Percentiles rank a stretch among this genome's conserved stretches.
These are phyloP conservation scores for Leptographium procerum DNA, from an alignment of 2,329 filamentous ascomycete species.

Conservation along the genomic window DNA sequence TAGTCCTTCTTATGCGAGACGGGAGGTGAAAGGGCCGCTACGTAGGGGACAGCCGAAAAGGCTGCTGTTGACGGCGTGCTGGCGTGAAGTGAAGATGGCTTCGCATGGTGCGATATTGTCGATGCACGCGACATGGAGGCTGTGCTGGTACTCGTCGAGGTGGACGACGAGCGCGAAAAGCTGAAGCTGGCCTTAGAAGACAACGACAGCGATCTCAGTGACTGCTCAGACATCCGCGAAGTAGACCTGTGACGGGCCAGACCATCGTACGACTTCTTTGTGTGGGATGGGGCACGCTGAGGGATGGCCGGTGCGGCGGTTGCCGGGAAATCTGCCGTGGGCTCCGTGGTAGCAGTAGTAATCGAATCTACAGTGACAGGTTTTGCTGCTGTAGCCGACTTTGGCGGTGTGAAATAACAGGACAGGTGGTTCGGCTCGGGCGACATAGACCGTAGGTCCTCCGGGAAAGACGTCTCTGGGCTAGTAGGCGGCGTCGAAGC, in stretches of 20 bases:
- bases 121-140: slow-evolving; percentile 26
- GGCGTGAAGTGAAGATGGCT: slow-evolving; percentile 6
- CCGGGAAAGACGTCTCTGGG: slow-evolving; percentile 49
- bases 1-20: slow-evolving; percentile 27
- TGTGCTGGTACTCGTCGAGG: slow-evolving; percentile 37
- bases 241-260: slow-evolving; percentile 35
- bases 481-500: slow-evolving; percentile 53
- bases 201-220: slow-evolving; percentile 37
- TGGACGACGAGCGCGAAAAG: slow-evolving; percentile 47
- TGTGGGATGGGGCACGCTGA: slow-evolving; percentile 71
- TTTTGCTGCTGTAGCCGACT: slow-evolving; percentile 12
- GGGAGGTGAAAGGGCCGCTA: slow-evolving; percentile 13
- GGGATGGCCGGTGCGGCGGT: slow-evolving; percentile 56
- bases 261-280: slow-evolving; percentile 69
- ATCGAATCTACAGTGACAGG: slow-evolving; percentile 30
- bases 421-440: slow-evolving; percentile 56
- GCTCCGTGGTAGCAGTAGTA: slow-evolving; percentile 2
- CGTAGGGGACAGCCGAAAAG: slow-evolving; percentile 11
- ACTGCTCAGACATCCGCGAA: slow-evolving; percentile 45
- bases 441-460: slow-evolving; percentile 36
- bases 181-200: slow-evolving; percentile 45
- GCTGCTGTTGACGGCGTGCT: background rate
- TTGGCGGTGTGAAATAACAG: slow-evolving; percentile 49
- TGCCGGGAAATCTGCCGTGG: slow-evolving; percentile 13
- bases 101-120: slow-evolving; percentile 17